Conservation (phyloP, 164 flowering plant species). For the Chimonanthus salicifolius region DNA sequence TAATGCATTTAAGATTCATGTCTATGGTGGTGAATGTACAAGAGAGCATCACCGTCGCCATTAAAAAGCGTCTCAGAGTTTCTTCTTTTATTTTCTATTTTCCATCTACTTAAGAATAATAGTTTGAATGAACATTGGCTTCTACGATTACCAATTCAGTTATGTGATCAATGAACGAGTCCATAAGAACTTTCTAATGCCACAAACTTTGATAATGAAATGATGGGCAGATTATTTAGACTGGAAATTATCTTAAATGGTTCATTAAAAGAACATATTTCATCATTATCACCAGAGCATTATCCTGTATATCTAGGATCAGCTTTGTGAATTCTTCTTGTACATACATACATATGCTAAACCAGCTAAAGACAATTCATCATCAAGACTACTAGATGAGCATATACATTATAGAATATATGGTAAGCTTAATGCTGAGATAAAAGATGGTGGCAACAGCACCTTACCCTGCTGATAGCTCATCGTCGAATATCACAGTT, state of each 20-base stretch:
- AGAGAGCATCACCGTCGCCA: too few species aligned
- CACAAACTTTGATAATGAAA: too few species aligned
- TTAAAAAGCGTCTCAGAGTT: not conserved
- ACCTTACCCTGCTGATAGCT: slow-evolving; percentile 86
- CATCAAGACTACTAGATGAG: not conserved
- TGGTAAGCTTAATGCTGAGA: not conserved
- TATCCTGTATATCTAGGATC: not conserved
- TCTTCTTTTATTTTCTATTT: too few species aligned
- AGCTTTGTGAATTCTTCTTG: not conserved
- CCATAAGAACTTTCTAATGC: not conserved
- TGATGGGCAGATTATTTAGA: too few species aligned
- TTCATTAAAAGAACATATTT: too few species aligned
- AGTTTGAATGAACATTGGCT: not conserved
- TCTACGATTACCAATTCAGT: not conserved
- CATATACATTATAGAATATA: not conserved
- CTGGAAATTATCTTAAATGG: too few species aligned
- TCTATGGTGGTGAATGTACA: too few species aligned
- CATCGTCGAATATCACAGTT: slow-evolving; percentile 96
- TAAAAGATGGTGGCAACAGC: not conserved
- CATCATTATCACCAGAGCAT: too few species aligned
- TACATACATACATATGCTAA: not conserved
- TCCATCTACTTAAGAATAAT: not conserved
- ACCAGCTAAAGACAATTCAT: not conserved
- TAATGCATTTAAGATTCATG: too few species aligned
- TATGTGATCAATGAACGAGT: not conserved